Evolutionary conservation across 2,329 filamentous ascomycete species (phyloP).

Genomic region (Cladophialophora carrionii): DNA sequence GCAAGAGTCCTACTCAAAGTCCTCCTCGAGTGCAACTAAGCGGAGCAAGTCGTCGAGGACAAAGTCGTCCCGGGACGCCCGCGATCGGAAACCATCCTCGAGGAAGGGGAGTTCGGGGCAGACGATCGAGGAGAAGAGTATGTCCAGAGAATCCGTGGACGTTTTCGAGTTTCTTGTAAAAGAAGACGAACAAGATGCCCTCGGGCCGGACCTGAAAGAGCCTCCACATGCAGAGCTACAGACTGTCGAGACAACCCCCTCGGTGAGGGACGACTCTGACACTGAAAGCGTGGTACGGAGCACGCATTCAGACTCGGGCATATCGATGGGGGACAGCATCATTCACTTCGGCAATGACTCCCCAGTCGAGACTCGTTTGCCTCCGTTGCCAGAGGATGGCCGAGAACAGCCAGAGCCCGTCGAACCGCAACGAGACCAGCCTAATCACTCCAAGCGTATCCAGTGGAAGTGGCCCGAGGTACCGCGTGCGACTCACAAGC

Average conservation of each 20-base stretch:
- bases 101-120: conserved; percentile 9
- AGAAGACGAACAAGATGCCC: conserved; percentile 23
- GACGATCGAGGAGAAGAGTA: conserved; percentile 24
- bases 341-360: conserved; percentile 15
- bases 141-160: conserved; percentile 33
- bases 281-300: conserved; percentile 36
- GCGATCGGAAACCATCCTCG: conserved; percentile 12
- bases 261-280: conserved; percentile 30
- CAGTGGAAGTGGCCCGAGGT: conserved; percentile 31
- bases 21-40: conserved; percentile 23
- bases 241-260: conserved; percentile 7
- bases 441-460: conserved; percentile 14
- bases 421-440: conserved; percentile 10
- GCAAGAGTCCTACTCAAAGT: conserved; percentile 37
- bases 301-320: conserved; percentile 44
- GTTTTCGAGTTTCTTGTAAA: conserved; percentile 36
- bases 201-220: conserved; percentile 13
- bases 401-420: conserved; percentile 16
- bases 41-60: conserved; percentile 24
- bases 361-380: conserved; percentile 19
- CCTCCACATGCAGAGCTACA: neutral
- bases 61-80: conserved; percentile 18
- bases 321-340: conserved; percentile 43
- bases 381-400: conserved; percentile 27
- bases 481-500: conserved; percentile 26